phyloP scores from a whole-genome alignment of 2,329 filamentous ascomycete genomes.

The Tolypocladium guangdongense region DNA sequence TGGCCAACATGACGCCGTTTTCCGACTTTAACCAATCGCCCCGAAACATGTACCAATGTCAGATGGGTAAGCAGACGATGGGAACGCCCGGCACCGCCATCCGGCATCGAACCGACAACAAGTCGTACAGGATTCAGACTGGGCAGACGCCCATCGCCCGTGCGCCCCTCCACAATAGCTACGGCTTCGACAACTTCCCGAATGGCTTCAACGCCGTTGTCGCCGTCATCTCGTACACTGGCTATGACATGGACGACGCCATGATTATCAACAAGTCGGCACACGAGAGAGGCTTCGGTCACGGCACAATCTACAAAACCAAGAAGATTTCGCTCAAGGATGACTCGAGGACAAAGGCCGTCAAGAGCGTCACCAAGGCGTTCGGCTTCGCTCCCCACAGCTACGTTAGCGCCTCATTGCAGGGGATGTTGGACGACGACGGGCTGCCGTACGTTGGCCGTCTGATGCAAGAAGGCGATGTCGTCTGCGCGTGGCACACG shows the following conservation, averaged over 20 bases:
- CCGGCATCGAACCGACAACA: slow-evolving; percentile 89
- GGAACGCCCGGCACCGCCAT: slow-evolving; percentile 84
- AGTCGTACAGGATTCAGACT: slow-evolving; percentile 87
- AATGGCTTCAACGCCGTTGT: slow-evolving; percentile 94
- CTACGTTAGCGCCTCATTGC: slow-evolving; percentile 58
- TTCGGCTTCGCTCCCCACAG: slow-evolving; percentile 84
- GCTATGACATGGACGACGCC: slow-evolving; percentile 99
- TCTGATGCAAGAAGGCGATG: slow-evolving; percentile 67
- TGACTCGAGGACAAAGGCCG: slow-evolving; percentile 55
- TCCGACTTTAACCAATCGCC: slow-evolving; percentile 98
- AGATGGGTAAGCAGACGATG: slow-evolving; percentile 99
- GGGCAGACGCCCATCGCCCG: slow-evolving; percentile 92
- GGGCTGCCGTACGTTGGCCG: slow-evolving; percentile 75
- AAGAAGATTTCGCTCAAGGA: slow-evolving; percentile 84
- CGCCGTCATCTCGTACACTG: slow-evolving; percentile 96
- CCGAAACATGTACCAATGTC: slow-evolving; percentile 98
- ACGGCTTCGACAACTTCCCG: slow-evolving; percentile 95
- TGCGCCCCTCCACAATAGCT: slow-evolving; percentile 86
- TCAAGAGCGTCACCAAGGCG: slow-evolving; percentile 63
- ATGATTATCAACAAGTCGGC: slow-evolving; percentile 99
- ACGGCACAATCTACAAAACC: slow-evolving; percentile 96
- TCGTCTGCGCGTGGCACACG: slow-evolving; percentile 81
- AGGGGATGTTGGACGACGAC: slow-evolving; percentile 71
- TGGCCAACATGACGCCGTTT: slow-evolving; percentile 98
- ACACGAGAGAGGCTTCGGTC: slow-evolving; percentile 88